Percentiles rank a stretch among this genome's conserved stretches.
Conservation (phyloP, 108 stramenopile species). For the Discostella stelligeroides region DNA sequence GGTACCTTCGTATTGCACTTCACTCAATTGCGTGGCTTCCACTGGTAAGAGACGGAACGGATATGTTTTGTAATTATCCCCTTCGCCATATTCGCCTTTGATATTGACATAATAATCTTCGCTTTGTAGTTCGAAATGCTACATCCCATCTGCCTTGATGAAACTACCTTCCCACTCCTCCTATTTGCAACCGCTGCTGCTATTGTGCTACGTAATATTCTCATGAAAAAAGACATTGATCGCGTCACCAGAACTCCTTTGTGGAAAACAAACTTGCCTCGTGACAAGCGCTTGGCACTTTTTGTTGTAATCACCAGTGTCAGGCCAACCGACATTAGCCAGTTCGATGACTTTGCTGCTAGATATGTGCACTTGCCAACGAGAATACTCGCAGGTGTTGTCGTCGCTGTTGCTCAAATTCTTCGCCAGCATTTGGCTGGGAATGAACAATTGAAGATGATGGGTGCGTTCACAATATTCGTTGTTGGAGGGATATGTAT, state of each 20-base stretch:
- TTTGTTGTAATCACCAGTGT: constrained; percentile 33
- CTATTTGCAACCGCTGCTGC: constrained; percentile 6
- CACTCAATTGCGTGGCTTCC: constrained; percentile 41
- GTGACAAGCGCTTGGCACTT: constrained; percentile 43
- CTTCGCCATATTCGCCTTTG: not conserved
- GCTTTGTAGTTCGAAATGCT: constrained; percentile 29
- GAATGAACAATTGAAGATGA: constrained; percentile 29
- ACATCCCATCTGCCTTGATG: constrained; percentile 18
- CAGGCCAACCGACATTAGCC: constrained; percentile 40
- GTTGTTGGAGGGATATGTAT: constrained; percentile 41
- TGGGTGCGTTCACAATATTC: constrained; percentile 16
- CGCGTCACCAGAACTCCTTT: constrained; percentile 36
- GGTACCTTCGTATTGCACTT: constrained; percentile 31
- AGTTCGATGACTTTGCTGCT: constrained; percentile 35
- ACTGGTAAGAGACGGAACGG: constrained; percentile 9
- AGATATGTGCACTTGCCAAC: constrained; percentile 30
- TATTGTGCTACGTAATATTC: constrained; percentile 21
- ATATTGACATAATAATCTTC: not conserved
- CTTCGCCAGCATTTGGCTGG: constrained; percentile 23
- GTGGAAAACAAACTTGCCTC: constrained; percentile 34
- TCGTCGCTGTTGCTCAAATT: constrained; percentile 19
- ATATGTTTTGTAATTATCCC: not conserved
- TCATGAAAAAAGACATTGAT: constrained; percentile 43
- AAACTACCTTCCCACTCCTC: constrained; percentile 17
- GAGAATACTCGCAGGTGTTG: constrained; percentile 16